A percentile compares a stretch with the other conserved stretches of the same genome.
These are phyloP conservation scores for Hypoxylon sp. DNA, from an alignment of 2,329 filamentous ascomycete species.

Conservation along the genomic window DNA sequence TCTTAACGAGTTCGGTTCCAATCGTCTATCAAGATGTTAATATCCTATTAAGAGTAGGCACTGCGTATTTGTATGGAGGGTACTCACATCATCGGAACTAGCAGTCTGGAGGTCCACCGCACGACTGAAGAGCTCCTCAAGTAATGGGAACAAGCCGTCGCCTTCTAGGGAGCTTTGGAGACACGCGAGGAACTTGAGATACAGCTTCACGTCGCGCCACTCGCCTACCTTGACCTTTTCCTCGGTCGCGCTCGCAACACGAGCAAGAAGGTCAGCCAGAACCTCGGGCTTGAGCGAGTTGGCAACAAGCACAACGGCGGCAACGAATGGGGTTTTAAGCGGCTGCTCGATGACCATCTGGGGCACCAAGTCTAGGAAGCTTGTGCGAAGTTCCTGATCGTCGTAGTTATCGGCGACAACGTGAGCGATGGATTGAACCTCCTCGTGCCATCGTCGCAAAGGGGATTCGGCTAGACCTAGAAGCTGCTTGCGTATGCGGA, in stretches of 20 bases:
- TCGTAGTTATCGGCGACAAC: slow-evolving; percentile 84
- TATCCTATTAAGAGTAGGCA: not conserved
- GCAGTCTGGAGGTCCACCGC: slow-evolving; percentile 94
- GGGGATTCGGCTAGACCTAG: slow-evolving; percentile 84
- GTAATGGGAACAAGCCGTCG: slow-evolving; percentile 82
- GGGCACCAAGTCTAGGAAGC: slow-evolving; percentile 76
- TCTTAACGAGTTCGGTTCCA: slow-evolving; percentile 90
- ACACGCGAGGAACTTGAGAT: slow-evolving; percentile 88
- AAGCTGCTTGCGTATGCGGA: slow-evolving; percentile 79
- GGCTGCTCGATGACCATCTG: slow-evolving; percentile 90
- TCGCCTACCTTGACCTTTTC: slow-evolving; percentile 73
- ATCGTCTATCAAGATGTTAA: slow-evolving; percentile 60
- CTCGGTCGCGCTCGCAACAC: slow-evolving; percentile 69
- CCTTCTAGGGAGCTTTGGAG: slow-evolving; percentile 82
- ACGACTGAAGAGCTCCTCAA: slow-evolving; percentile 89
- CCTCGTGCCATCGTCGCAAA: slow-evolving; percentile 79
- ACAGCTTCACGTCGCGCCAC: slow-evolving; percentile 91
- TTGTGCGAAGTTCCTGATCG: slow-evolving; percentile 78
- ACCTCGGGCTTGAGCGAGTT: slow-evolving; percentile 83
- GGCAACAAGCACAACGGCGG: slow-evolving; percentile 79
- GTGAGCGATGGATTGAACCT: slow-evolving; percentile 77
- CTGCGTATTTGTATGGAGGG: not conserved
- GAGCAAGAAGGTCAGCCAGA: slow-evolving; percentile 73
- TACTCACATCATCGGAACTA: slow-evolving; percentile 89
- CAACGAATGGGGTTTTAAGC: slow-evolving; percentile 95